Evolutionary conservation across 1,139 yeast species (phyloP).

Genomic region (Nakaseomyces sp.): DNA sequence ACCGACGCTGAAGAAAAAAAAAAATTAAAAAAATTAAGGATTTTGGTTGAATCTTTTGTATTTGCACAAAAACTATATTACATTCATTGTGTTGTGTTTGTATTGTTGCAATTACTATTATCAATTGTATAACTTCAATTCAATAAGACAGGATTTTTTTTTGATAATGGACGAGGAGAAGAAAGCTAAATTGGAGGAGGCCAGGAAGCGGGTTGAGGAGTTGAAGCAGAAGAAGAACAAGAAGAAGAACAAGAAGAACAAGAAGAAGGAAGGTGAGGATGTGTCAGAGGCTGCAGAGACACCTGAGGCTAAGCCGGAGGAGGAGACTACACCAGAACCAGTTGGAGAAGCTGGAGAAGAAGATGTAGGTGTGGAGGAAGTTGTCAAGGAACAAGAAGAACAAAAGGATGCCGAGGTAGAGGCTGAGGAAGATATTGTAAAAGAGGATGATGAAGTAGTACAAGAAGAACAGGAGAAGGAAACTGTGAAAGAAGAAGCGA

Average conservation of each 20-base stretch:
- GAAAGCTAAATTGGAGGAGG: constrained; percentile 31
- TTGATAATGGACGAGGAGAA: constrained; percentile 23
- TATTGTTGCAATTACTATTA: too few relatives aligned
- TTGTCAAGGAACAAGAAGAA: not conserved
- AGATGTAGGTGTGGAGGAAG: constrained; percentile 5
- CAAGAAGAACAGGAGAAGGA: not conserved
- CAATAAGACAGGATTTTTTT: too few relatives aligned
- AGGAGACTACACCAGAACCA: not conserved
- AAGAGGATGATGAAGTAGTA: too few relatives aligned
- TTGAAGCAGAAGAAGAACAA: constrained; percentile 30
- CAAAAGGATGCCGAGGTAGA: not conserved
- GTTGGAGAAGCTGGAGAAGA: constrained; percentile 2
- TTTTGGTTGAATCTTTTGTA: not conserved
- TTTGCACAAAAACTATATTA: not conserved
- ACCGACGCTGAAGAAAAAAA: too few relatives aligned
- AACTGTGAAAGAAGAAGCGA: too few relatives aligned
- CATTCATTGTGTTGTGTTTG: too few relatives aligned
- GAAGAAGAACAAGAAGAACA: constrained; percentile 12
- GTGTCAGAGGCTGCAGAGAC: too few relatives aligned
- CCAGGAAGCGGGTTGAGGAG: constrained; percentile 32
- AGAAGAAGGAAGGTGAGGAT: not conserved
- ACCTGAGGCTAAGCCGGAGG: not conserved
- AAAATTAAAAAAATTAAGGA: too few relatives aligned
- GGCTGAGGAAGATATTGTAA: not conserved
- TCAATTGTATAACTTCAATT: too few relatives aligned